Base-by-base conservation (phyloP, 768 basidiomycete genomes). In the Omphalotus guepiniiformis region DNA sequence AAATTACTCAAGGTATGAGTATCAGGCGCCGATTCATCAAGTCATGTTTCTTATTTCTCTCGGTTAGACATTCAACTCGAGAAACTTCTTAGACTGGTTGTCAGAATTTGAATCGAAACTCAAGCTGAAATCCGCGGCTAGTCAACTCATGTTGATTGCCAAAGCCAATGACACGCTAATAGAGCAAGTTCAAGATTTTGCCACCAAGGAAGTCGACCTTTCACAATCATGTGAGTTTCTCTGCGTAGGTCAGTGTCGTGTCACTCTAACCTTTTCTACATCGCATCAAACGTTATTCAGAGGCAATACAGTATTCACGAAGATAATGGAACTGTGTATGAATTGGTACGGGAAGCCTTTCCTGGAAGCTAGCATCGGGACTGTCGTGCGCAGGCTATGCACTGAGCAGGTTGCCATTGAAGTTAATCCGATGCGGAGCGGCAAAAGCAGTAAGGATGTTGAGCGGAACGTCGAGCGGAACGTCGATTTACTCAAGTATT, bases 271-370 rank as follows among this genome's bases (percentile, higher is more conserved):
- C 37, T 28, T 26, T 47, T 2, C 50, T 29, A 6, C 55, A 90
- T 88, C 88, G 6, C 85, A 85, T 53, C 82, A 80, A 57, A 90
- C 87, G 2, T 67, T 92, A 13, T 88, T 85, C 62, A 76, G 74
- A 44, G 85, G 82, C 29, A 84, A 84, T 54, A 81, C 81, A 8
- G 75, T 70, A 28, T 71, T 83, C 53, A 84, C 83, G 49, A 90
- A 80, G 65, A 80, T 84, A 22, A 79, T 92, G 68, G 90, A 93
- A 57, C 66, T 82, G 4, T 83, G 81, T 55, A 89, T 94, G 80
- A 71, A 73, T n/a, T 82, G 80, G 69, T 87, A 91, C 56, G 90
- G 90, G n/a, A 80, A 72, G 57, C 69, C 71, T 1, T 93, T 91
- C 58, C 73, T 95, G 18, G 88, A 92, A 58, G 79, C 81, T 11